Base-by-base conservation (phyloP, 768 basidiomycete genomes). In the Chalciporus piperatus region DNA sequence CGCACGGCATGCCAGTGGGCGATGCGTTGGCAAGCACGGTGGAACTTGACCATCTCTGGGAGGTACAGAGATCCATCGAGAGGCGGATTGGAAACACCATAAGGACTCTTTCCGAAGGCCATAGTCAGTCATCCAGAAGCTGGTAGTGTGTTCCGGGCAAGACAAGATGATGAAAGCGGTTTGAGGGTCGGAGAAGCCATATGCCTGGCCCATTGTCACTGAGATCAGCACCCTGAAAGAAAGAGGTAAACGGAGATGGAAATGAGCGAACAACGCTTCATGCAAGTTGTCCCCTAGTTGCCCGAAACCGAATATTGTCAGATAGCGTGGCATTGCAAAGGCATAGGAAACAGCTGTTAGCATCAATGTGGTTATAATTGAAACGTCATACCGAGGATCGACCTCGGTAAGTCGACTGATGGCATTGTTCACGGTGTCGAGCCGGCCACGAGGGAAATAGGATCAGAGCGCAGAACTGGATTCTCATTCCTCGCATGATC, bases 11-110 rank as follows among this genome's bases (percentile, higher is more conserved):
- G 52, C 60, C 59, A 5, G 58, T 42, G 75, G 76, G 14, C 72
- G 66, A 73, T 62, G 14, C 76, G 71, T 50, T 79, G 72, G 38
- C 68, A 70, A 9, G 77, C 78, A 10, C 72, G 71, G 16, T 67
- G 70, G 55, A 78, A 45, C 65, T 66, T 44, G 23, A 51, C 9
- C 47, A 60, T 56, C 10, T 60, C 59, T 7, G 42, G 51, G 13
- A 60, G 45, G 17, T 62, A 66, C 4, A 73, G 45, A 6, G 73
- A 65, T 12, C 70, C 69, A 37, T 74, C 70, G 8, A 62, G 44
- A 12, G 71, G 67, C 6, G 73, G 60, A 50, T 52, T 52, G 43
- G n/a, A 46, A 33, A 41, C 6, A 1, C 25, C 28, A 19, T 20
- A 4, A 1, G 12, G 7, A 19, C n/a, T 30, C 37, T 40, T 43